Conservation (phyloP, 371 early-diverging fungal genomes). For the Apophysomyces elegans region DNA sequence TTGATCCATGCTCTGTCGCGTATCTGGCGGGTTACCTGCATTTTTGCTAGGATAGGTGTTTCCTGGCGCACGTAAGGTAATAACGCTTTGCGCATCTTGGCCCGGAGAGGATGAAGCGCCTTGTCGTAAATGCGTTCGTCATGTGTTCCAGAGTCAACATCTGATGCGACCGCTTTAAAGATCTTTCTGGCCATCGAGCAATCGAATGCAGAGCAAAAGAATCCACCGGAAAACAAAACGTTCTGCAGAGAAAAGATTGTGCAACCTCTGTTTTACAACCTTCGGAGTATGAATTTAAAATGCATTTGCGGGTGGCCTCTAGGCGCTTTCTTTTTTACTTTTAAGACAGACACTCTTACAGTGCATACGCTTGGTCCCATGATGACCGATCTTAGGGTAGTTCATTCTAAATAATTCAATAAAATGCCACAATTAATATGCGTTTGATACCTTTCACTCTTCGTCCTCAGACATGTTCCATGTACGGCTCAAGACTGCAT, state of each 20-base stretch:
- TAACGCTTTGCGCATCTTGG: constrained; percentile 51
- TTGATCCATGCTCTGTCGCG: not conserved
- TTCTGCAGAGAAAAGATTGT: not conserved
- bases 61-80: constrained; percentile 59
- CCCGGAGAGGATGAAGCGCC: constrained; percentile 50
- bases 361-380: no score
- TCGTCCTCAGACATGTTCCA: no score
- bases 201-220: constrained; percentile 3
- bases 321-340: no score
- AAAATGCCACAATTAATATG: no score
- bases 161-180: constrained; percentile 39
- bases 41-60: constrained; percentile 56
- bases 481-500: no score
- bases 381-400: no score
- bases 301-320: constrained; percentile 1
- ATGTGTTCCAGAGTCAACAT: constrained; percentile 54
- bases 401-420: no score
- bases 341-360: no score
- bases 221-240: not conserved
- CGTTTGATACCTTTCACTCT: no score
- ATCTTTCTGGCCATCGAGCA: constrained; percentile 39
- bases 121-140: constrained; percentile 52
- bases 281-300: constrained; percentile 1
- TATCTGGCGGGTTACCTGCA: constrained; percentile 51
- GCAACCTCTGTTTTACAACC: not conserved